Percentiles rank a stretch among this genome's conserved stretches.
Evolutionary conservation across 495 filamentous ascomycete genomes (phyloP).

Genomic region (Glonium stellatum): DNA sequence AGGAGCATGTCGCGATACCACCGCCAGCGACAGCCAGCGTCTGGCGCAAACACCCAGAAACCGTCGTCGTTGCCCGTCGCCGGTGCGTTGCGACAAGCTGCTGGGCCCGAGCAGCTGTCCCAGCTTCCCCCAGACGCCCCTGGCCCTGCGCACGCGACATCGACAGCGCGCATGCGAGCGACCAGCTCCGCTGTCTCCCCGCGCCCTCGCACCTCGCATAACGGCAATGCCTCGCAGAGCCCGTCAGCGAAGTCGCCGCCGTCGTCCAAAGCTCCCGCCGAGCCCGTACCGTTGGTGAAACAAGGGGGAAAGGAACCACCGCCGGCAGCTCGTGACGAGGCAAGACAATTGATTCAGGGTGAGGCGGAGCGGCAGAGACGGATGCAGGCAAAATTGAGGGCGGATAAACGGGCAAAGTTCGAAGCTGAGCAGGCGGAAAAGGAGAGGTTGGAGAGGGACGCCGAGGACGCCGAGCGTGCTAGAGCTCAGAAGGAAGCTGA

Average conservation of each 20-base stretch:
- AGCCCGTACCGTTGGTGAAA: conserved; percentile 1
- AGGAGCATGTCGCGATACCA: conserved; percentile 37
- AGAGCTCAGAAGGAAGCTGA: conserved; percentile 19
- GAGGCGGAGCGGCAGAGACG: conserved; percentile 27
- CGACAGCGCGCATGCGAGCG: not conserved
- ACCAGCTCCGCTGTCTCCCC: not conserved
- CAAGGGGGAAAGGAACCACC: conserved; percentile 9
- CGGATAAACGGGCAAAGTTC: conserved; percentile 22
- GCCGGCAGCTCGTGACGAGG: conserved; percentile 20
- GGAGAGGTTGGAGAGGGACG: not conserved
- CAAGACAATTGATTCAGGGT: conserved; percentile 24
- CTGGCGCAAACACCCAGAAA: conserved; percentile 7
- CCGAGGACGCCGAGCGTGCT: conserved; percentile 22
- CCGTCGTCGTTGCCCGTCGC: conserved; percentile 12
- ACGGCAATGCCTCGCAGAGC: not conserved
- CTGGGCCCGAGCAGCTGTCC: not conserved
- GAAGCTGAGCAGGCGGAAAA: conserved; percentile 5
- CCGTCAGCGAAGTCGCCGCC: not conserved
- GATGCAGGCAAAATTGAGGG: conserved; percentile 21
- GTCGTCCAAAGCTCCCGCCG: conserved; percentile 1
- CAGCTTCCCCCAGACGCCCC: not conserved
- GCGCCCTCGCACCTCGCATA: not conserved
- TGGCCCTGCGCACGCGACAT: not conserved
- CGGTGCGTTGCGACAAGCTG: conserved; percentile 2
- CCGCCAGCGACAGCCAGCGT: conserved; percentile 20